Evolutionary conservation across 441 rosid species (phyloP).

Genomic region (Gossypium laxum): DNA sequence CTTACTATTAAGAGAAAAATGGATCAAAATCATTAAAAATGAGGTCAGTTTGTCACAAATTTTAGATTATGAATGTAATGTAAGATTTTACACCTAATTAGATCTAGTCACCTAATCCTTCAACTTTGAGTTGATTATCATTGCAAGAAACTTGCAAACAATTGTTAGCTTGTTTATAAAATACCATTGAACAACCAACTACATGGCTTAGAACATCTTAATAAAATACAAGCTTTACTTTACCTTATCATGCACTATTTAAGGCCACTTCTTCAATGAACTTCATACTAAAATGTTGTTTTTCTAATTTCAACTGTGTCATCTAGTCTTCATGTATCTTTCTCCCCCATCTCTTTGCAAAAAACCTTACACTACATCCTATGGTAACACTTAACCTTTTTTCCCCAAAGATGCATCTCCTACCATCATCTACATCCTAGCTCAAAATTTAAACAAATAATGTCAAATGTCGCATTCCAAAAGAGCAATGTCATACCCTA

Average conservation of each 20-base stretch:
- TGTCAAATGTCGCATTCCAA: background rate
- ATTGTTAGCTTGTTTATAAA: background rate
- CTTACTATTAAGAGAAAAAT: no score
- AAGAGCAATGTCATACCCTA: background rate
- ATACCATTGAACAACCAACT: background rate
- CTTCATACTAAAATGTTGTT: background rate
- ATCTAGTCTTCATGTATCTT: background rate
- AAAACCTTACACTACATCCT: background rate
- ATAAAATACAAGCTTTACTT: background rate
- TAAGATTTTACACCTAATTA: background rate
- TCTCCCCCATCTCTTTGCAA: background rate
- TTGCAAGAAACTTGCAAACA: background rate
- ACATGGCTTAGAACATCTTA: background rate
- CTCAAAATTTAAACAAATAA: background rate
- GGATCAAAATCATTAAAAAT: no score
- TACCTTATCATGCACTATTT: background rate
- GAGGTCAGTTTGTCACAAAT: no score
- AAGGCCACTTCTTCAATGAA: background rate
- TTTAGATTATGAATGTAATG: no score
- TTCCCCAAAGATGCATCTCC: background rate
- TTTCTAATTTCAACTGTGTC: background rate
- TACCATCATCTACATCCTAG: background rate
- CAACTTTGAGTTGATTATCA: background rate
- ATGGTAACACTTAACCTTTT: background rate
- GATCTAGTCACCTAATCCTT: background rate